Evolutionary conservation across 176 grass and related monocot species (phyloP).

Genomic region (Lolium perenne): DNA sequence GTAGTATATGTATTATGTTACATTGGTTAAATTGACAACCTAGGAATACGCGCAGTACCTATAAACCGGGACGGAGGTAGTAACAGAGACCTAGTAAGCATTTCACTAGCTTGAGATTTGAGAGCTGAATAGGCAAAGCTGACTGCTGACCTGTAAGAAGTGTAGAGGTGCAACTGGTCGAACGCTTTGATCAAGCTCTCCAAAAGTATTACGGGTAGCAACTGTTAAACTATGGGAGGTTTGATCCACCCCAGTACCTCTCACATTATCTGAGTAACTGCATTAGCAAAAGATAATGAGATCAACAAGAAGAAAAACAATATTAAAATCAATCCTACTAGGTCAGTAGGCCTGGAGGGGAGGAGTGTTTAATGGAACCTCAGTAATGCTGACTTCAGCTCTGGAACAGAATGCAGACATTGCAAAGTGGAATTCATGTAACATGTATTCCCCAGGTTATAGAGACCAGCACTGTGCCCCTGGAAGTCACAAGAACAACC

Average conservation of each 20-base stretch:
- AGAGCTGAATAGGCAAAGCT: conserved; percentile 25
- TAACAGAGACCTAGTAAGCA: conserved; percentile 6
- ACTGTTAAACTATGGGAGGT: conserved; percentile 89
- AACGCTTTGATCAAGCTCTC: conserved; percentile 86
- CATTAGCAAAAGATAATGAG: conserved; percentile 34
- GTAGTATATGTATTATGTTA: too few relatives aligned
- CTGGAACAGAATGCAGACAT: conserved; percentile 96
- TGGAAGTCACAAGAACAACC: conserved; percentile 46
- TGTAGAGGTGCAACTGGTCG: conserved; percentile 87
- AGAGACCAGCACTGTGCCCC: conserved; percentile 97
- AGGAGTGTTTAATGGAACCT: conserved; percentile 19
- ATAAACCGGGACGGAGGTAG: too few relatives aligned
- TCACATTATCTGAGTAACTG: conserved; percentile 87
- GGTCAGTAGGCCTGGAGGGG: not conserved
- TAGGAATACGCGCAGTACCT: too few relatives aligned
- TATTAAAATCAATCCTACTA: not conserved
- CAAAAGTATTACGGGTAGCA: conserved; percentile 91
- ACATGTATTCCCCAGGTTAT: conserved; percentile 98
- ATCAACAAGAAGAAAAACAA: conserved; percentile 23
- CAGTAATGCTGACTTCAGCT: conserved; percentile 87
- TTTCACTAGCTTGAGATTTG: conserved; percentile 18
- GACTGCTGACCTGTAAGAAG: conserved; percentile 72
- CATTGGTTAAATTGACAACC: too few relatives aligned
- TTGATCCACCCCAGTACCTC: conserved; percentile 84
- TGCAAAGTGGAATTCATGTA: conserved; percentile 99